Evolutionary conservation across 1,284 basidiomycete species (phyloP).

Genomic region (Rhizoctonia solani): DNA sequence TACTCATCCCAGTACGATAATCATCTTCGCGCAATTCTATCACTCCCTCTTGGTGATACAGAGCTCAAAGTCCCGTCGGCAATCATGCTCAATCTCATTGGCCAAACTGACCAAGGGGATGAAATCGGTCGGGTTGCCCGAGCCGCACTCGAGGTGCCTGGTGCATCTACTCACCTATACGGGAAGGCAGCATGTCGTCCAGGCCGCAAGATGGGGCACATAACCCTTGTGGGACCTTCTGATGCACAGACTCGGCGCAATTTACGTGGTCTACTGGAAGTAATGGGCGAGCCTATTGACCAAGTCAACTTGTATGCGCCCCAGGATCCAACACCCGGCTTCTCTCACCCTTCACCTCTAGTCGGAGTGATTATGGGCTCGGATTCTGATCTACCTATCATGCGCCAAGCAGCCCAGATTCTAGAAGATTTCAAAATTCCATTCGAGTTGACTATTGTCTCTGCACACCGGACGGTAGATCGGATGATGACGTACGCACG

Average conservation of each 20-base stretch:
- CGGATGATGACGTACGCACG: conserved; percentile 84
- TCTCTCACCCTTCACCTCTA: conserved; percentile 73
- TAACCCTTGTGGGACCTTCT: conserved; percentile 84
- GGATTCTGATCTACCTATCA: conserved; percentile 94
- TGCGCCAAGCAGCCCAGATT: conserved; percentile 87
- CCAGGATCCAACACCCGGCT: conserved; percentile 42
- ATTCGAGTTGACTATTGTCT: conserved; percentile 95
- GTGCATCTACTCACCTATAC: conserved; percentile 87
- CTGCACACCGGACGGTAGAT: conserved; percentile 93
- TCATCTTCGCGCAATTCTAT: conserved; percentile 94
- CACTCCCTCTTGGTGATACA: conserved; percentile 88
- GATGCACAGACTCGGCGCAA: conserved; percentile 76
- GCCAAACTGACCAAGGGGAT: conserved; percentile 65
- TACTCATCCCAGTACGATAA: conserved; percentile 97
- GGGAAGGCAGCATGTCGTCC: conserved; percentile 89
- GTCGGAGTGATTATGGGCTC: conserved; percentile 99
- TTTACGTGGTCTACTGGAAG: conserved; percentile 71
- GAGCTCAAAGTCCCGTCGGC: conserved; percentile 84
- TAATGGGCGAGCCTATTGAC: conserved; percentile 53
- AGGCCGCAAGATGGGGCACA: conserved; percentile 98
- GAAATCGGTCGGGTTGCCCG: conserved; percentile 50
- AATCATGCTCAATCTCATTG: conserved; percentile 96
- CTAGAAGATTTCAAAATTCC: conserved; percentile 83
- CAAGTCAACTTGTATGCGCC: conserved; percentile 66
- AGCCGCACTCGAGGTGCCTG: conserved; percentile 67